Base-by-base conservation (phyloP, 352 stramenopile species). In the Phytopythium aichiense region DNA sequence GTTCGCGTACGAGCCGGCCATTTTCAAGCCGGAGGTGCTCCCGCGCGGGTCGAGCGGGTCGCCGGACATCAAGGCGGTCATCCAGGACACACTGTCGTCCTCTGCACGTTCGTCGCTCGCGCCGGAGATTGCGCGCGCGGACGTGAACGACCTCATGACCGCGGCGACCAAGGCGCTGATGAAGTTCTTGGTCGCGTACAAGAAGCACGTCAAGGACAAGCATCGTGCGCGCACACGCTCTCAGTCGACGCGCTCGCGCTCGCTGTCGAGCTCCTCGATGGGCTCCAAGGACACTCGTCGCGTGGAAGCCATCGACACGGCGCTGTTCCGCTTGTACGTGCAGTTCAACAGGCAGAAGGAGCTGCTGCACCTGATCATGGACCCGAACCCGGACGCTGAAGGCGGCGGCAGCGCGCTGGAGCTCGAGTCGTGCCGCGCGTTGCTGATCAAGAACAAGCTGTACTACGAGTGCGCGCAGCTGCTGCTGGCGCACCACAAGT, bases 201-300 rank as follows among this genome's bases (percentile, higher is more conserved):
- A 92, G 69, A 90, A 80, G 38, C 85, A 94, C 57, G 76, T 91
- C 58, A 85, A 80, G n/a, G 84, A 94, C 30, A 91, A 94, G 65
- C 48, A 61, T 6, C 71, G 67, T 43, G 73, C 74, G 11, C 79
- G 75, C 16, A 66, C 63, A 5, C 76, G 71, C 9, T 70, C 74
- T 1, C 57, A 65, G 37, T 83, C 76, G 15, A 72, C 68, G 28
- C 77, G 78, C 23, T 59, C 69, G 25, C 68, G 77, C n/a, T 70
- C 75, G 7, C 61, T 65, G 18, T 87, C 75, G 1, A 71, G 30
- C 38, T 67, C 58, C 23, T 69, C 25, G 12, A 69, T 57, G 50
- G 65, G 53, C n/a, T 77, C 79, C 11, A 95, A 91, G 56, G 87
- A 95, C 45, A 65, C 84, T 22, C 84, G 84, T 33, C 83, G 84